Evolutionary conservation across 2,329 filamentous ascomycete genomes (phyloP).

Genomic region (Fusarium sp.): DNA sequence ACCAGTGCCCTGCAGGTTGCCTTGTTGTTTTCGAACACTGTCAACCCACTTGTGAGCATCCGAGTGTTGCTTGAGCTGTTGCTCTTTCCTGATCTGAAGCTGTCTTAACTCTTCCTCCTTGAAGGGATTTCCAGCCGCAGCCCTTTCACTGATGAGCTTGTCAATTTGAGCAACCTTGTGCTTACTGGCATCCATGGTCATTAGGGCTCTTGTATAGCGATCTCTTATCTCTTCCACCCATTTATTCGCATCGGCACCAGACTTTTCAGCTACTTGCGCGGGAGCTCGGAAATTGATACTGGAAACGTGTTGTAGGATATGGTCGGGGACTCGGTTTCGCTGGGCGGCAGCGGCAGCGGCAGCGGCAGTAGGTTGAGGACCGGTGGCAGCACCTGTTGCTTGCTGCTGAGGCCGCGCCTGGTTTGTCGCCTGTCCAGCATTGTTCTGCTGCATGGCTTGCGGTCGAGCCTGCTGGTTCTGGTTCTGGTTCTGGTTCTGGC

Average conservation of each 20-base stretch:
- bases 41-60: constrained; percentile 61
- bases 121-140: constrained; percentile 54
- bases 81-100: constrained; percentile 55
- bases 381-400: constrained; percentile 12
- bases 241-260: constrained; percentile 55
- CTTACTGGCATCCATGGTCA: constrained; percentile 59
- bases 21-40: constrained; percentile 57
- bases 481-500: constrained; percentile 25
- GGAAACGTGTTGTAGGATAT: constrained; percentile 58
- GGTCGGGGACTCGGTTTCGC: constrained; percentile 52
- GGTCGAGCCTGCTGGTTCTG: constrained; percentile 41
- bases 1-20: constrained; percentile 43
- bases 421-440: constrained; percentile 28
- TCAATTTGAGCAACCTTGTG: constrained; percentile 55
- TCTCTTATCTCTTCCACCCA: constrained; percentile 60
- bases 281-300: constrained; percentile 59
- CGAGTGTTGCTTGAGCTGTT: constrained; percentile 55
- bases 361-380: constrained; percentile 26
- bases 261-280: constrained; percentile 53
- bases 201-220: constrained; percentile 58
- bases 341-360: constrained; percentile 37
- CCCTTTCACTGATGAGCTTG: constrained; percentile 53
- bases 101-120: constrained; percentile 59
- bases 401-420: constrained; percentile 38
- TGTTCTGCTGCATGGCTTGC: constrained; percentile 34